These are phyloP conservation scores for Skeletonema grethae DNA, from an alignment of 108 stramenopile species.

Conservation along the genomic window DNA sequence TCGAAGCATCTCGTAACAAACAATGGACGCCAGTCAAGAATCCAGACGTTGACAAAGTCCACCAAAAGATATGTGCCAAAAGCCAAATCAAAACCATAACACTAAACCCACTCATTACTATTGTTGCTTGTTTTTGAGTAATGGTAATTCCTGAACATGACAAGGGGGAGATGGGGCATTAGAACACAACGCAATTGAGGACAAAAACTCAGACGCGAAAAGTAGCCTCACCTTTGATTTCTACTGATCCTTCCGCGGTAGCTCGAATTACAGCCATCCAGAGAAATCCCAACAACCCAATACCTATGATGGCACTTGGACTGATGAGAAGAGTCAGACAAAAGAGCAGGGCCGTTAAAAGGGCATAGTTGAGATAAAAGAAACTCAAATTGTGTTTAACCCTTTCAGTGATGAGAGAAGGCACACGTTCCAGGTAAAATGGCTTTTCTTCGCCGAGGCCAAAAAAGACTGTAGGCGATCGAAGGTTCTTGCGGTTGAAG, in stretches of 20 bases:
- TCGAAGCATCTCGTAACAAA: constrained; percentile 77
- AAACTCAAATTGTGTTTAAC: constrained; percentile 83
- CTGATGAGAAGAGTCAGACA: constrained; percentile 74
- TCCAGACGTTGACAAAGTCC: constrained; percentile 77
- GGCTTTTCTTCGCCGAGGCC: constrained; percentile 85
- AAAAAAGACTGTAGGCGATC: constrained; percentile 74
- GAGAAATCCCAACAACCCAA: constrained; percentile 69
- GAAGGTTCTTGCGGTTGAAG: constrained; percentile 73
- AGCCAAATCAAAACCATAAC: constrained; percentile 67
- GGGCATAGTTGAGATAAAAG: constrained; percentile 86
- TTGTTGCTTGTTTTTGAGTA: constrained; percentile 79
- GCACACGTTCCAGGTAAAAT: constrained; percentile 83
- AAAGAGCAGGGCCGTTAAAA: constrained; percentile 69
- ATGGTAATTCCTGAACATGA: constrained; percentile 53
- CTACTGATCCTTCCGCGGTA: constrained; percentile 56
- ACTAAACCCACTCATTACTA: constrained; percentile 69
- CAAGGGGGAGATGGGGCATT: not conserved
- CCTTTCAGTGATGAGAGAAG: constrained; percentile 69
- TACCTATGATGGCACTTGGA: constrained; percentile 76
- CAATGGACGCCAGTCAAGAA: constrained; percentile 77
- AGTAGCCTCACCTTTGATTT: constrained; percentile 55
- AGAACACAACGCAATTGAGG: not conserved
- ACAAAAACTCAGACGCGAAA: not conserved
- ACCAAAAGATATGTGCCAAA: constrained; percentile 82
- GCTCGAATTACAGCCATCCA: constrained; percentile 80